Conservation (phyloP, 768 basidiomycete species). For the Phaffia australis region DNA sequence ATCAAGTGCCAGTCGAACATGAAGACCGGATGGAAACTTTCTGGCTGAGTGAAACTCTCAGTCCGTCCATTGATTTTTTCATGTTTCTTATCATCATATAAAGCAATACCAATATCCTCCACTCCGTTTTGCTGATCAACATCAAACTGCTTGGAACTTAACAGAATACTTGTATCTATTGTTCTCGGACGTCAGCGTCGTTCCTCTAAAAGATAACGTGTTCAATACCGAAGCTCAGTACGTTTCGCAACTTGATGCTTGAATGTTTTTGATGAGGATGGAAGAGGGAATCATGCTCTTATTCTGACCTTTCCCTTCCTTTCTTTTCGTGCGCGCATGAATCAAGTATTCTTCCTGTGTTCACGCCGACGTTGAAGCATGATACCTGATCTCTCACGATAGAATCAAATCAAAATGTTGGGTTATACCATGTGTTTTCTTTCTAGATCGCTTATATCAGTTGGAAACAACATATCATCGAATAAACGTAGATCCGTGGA, state of each 20-base stretch:
- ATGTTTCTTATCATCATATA: not conserved
- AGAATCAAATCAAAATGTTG: too few relatives aligned
- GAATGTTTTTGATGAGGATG: too few relatives aligned
- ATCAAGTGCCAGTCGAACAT: constrained; percentile 51
- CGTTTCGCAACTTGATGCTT: too few relatives aligned
- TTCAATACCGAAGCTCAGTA: constrained; percentile 91
- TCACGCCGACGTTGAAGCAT: constrained; percentile 15
- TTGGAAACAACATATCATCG: too few relatives aligned
- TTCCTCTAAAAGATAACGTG: constrained; percentile 69
- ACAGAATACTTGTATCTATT: constrained; percentile 71
- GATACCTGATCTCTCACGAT: not conserved
- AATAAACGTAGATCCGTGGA: not conserved
- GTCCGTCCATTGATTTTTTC: constrained; percentile 39
- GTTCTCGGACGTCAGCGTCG: constrained; percentile 60
- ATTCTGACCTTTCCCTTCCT: too few relatives aligned
- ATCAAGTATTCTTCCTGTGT: constrained; percentile 15
- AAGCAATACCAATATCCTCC: not conserved
- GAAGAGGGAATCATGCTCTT: too few relatives aligned
- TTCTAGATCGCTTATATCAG: too few relatives aligned
- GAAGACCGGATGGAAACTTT: constrained; percentile 98
- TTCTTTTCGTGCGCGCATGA: too few relatives aligned
- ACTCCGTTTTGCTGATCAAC: not conserved
- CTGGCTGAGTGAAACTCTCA: constrained; percentile 81
- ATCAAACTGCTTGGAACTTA: too few relatives aligned
- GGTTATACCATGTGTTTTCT: too few relatives aligned